Evolutionary conservation across 495 filamentous ascomycete species (phyloP).

Genomic region (Annulohypoxylon stygium): DNA sequence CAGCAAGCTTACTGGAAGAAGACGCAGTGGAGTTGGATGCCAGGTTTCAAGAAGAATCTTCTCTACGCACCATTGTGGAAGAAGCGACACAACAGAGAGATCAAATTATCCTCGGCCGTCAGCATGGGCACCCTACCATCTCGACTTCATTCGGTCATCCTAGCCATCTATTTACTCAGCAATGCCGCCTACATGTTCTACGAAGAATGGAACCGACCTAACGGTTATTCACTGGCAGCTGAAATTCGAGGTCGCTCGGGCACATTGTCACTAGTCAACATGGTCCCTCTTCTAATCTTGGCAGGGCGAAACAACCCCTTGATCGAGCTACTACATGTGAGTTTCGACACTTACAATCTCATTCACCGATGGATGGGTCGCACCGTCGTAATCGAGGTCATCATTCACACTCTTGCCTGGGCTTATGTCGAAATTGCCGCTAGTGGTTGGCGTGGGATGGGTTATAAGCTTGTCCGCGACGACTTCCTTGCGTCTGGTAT

Average conservation of each 20-base stretch:
- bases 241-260: constrained; percentile 82
- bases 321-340: constrained; percentile 77
- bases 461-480: constrained; percentile 59
- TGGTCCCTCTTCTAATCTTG: constrained; percentile 83
- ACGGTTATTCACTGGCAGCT: constrained; percentile 65
- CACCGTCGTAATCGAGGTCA: constrained; percentile 76
- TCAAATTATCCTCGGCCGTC: constrained; percentile 79
- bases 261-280: constrained; percentile 79
- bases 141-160: constrained; percentile 80
- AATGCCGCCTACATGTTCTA: constrained; percentile 74
- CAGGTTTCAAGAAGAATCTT: constrained; percentile 78
- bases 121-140: constrained; percentile 90
- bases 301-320: constrained; percentile 87
- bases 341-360: constrained; percentile 91
- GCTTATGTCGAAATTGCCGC: constrained; percentile 75
- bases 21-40: constrained; percentile 64
- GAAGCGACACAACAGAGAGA: constrained; percentile 87
- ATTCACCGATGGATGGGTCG: constrained; percentile 90
- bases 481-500: constrained; percentile 69
- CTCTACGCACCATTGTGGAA: constrained; percentile 87
- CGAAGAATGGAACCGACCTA: constrained; percentile 68
- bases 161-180: constrained; percentile 73
- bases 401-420: constrained; percentile 81
- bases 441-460: constrained; percentile 72
- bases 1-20: constrained; percentile 64